These are phyloP conservation scores for Wickerhamiella vanderwaltii DNA, from an alignment of 805 yeast genomes.

Conservation along the genomic window DNA sequence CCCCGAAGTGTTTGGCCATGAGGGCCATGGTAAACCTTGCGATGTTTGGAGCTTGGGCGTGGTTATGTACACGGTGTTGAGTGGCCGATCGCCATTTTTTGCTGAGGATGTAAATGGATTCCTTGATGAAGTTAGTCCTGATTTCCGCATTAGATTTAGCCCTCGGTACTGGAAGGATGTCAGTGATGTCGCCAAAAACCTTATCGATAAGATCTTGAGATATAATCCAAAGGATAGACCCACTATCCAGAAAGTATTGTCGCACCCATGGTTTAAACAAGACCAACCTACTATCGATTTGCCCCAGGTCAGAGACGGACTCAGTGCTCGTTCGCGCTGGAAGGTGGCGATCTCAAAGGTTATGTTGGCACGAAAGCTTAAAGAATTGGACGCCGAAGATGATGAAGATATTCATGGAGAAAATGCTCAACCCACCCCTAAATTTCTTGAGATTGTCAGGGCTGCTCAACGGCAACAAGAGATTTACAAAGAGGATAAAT, in stretches of 20 bases:
- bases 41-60: constrained; percentile 96
- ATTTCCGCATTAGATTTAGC: constrained; percentile 72
- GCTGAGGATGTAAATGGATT: constrained; percentile 76
- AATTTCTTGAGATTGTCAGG: constrained; percentile 54
- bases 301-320: constrained; percentile 68
- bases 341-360: constrained; percentile 78
- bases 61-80: constrained; percentile 74
- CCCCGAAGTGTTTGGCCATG: constrained; percentile 73
- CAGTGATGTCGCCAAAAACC: constrained; percentile 66
- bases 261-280: constrained; percentile 61
- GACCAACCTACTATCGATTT: constrained; percentile 47
- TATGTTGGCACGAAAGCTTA: constrained; percentile 64
- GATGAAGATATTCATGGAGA: constrained; percentile 30
- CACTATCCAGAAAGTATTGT: constrained; percentile 60
- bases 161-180: constrained; percentile 76
- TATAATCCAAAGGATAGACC: constrained; percentile 74
- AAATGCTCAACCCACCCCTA: constrained; percentile 22
- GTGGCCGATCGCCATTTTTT: constrained; percentile 87
- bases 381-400: constrained; percentile 46
- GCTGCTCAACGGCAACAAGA: constrained; percentile 56
- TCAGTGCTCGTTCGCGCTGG: constrained; percentile 74
- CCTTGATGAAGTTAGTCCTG: constrained; percentile 61
- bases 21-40: constrained; percentile 90
- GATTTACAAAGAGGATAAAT: constrained; percentile 15
- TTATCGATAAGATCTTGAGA: constrained; percentile 59